Evolutionary conservation across 805 yeast genomes (phyloP).

Genomic region (Yamadazyma akitaensis): DNA sequence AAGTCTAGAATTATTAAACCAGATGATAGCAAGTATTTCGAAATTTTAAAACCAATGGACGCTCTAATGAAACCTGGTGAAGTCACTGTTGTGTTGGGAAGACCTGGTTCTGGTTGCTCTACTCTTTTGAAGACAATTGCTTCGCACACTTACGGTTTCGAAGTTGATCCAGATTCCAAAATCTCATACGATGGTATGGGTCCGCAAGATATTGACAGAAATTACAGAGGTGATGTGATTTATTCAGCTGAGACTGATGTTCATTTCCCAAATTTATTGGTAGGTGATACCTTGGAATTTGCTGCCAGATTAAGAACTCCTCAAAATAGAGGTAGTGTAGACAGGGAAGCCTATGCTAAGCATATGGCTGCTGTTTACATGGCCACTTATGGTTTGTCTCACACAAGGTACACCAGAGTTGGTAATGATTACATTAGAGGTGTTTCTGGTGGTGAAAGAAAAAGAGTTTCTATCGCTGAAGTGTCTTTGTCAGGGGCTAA

Average conservation of each 20-base stretch:
- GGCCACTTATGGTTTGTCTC: slow-evolving; percentile 49
- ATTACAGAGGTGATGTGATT: slow-evolving; percentile 35
- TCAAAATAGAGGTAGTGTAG: slow-evolving; percentile 30
- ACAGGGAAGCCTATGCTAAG: slow-evolving; percentile 30
- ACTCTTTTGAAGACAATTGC: slow-evolving; percentile 37
- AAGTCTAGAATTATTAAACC: slow-evolving; percentile 6
- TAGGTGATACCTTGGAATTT: slow-evolving; percentile 52
- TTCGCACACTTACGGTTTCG: slow-evolving; percentile 33
- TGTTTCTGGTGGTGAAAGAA: slow-evolving; percentile 80
- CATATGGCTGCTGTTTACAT: slow-evolving; percentile 41
- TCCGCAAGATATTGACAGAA: slow-evolving; percentile 22
- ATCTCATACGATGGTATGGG: slow-evolving; percentile 33
- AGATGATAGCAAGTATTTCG: slow-evolving; percentile 15
- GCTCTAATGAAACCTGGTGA: slow-evolving; percentile 42
- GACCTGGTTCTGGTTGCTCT: slow-evolving; percentile 41
- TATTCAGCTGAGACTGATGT: slow-evolving; percentile 52
- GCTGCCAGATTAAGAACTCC: slow-evolving; percentile 50
- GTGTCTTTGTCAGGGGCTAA: slow-evolving; percentile 61
- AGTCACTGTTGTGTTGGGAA: slow-evolving; percentile 36
- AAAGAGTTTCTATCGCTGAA: slow-evolving; percentile 78
- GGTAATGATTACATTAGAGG: slow-evolving; percentile 66
- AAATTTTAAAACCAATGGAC: slow-evolving; percentile 26
- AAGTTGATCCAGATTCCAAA: slow-evolving; percentile 27
- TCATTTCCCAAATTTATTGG: slow-evolving; percentile 55
- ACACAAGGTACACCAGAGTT: slow-evolving; percentile 54